Conservation (phyloP, 495 filamentous ascomycete genomes). For the Mycothermus thermophilus region DNA sequence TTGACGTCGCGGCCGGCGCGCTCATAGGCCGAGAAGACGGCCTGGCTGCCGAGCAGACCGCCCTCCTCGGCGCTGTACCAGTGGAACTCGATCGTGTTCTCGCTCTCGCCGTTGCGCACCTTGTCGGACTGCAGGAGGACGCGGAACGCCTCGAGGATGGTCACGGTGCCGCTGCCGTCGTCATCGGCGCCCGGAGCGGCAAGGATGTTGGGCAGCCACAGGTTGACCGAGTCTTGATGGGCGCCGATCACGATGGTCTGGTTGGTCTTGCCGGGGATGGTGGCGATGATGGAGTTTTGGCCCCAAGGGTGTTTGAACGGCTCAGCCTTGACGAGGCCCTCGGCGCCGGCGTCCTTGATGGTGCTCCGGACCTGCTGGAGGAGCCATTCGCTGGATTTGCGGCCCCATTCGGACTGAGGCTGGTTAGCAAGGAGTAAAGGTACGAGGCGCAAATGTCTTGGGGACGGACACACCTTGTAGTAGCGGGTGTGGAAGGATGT, state of each 20-base stretch:
- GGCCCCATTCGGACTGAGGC: slow-evolving; percentile 72
- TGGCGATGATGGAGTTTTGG: slow-evolving; percentile 84
- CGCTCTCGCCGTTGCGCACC: slow-evolving; percentile 38
- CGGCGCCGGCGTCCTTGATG: slow-evolving; percentile 55
- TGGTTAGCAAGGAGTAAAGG: slow-evolving; percentile 38
- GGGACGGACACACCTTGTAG: slow-evolving; percentile 14
- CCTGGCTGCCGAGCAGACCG: slow-evolving; percentile 80
- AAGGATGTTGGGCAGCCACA: slow-evolving; percentile 73
- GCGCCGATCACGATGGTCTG: slow-evolving; percentile 62
- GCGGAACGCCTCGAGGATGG: slow-evolving; percentile 48
- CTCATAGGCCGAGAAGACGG: slow-evolving; percentile 78
- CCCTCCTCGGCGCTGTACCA: slow-evolving; percentile 98
- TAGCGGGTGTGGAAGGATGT: slow-evolving; percentile 22
- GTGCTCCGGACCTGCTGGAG: slow-evolving; percentile 58
- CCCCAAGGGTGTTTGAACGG: slow-evolving; percentile 76
- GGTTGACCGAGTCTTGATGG: slow-evolving; percentile 68
- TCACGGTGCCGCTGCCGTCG: slow-evolving; percentile 46
- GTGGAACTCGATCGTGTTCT: slow-evolving; percentile 94
- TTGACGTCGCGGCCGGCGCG: slow-evolving; percentile 62
- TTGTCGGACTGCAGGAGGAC: slow-evolving; percentile 39
- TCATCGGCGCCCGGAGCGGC: slow-evolving; percentile 50
- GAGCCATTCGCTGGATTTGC: slow-evolving; percentile 85
- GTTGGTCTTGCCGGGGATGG: slow-evolving; percentile 74
- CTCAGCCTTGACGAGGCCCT: slow-evolving; percentile 49
- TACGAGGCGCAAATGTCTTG: background rate